Evolutionary conservation across 192 early-diverging fungal genomes (phyloP), one percentile per base, ranked within the genome.

Genomic region (Coemansia sp.): DNA sequence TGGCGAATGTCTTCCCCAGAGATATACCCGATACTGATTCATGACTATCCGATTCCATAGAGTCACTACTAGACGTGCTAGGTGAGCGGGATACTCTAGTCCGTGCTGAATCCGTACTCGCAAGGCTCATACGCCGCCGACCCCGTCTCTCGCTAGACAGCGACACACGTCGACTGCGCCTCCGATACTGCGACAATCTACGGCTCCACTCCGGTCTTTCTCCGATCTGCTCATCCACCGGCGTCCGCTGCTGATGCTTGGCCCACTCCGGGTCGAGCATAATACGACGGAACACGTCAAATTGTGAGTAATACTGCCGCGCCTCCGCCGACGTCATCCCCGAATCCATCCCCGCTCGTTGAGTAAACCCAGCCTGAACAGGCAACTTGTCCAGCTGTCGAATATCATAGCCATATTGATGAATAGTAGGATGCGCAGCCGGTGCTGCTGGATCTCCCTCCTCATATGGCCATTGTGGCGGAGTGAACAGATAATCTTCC

Each of bases 391-490:
- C 78, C 18, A 80, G 70, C 46, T 74, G 50, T 2, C 60, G 73
- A 15, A 72, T 62, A 44, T 80, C 66, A 39, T 80, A 80, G 24
- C 78, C 73, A 34, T 75, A 75, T 2, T 52, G 46, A 11, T n/a
- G 16, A 44, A 66, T 69, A n/a, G 62, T 69, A 27, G 55, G 73
- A 11, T 72, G 68, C 22, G 63, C 63, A 18, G 65, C 39, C 13
- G 78, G 78, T 10, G 62, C 78, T 10, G 34, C 50, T 24, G 73
- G 47, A 29, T 80, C 70, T 55, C 53, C 66, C 3, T 72, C 58
- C 29, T 22, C 47, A n/a, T 76, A 81, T 41, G 79, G 79, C 74
- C 71, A 76, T 47, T 68, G 27, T 18, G 74, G 79, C 6, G 79
- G 79, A 50, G 53, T 36, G 33, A 72, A 78, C 58, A 83, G 40